Conservation (phyloP, 2,329 filamentous ascomycete species). For the Nemania abortiva region DNA sequence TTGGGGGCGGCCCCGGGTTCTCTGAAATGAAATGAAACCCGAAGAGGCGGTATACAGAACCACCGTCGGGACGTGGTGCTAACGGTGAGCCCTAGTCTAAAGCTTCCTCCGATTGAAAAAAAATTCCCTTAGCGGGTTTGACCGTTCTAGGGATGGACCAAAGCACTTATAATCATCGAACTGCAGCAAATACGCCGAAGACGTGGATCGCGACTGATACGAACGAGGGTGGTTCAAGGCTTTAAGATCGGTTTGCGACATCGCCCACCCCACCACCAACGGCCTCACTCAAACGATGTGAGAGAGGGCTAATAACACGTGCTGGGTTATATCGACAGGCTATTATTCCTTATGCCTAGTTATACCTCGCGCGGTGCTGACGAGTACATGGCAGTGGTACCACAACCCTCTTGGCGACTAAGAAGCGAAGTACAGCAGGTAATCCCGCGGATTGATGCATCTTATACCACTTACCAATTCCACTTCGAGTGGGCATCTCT, state of each 20-base stretch:
- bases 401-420: slow-evolving; percentile 17
- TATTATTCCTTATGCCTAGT: neutral
- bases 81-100: neutral
- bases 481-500: slow-evolving; percentile 25
- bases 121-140: slow-evolving; percentile 7
- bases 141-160: slow-evolving; percentile 12
- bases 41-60: slow-evolving; percentile 15
- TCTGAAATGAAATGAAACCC: slow-evolving; percentile 15
- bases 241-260: slow-evolving; percentile 21
- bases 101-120: neutral
- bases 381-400: slow-evolving; percentile 12
- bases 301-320: slow-evolving; percentile 16
- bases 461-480: slow-evolving; percentile 21
- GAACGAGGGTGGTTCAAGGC: slow-evolving; percentile 12
- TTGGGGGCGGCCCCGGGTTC: slow-evolving; percentile 16
- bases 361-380: slow-evolving; percentile 4
- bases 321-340: slow-evolving; percentile 39
- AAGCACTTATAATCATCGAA: slow-evolving; percentile 2
- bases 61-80: neutral
- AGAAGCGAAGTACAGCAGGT: slow-evolving; percentile 8
- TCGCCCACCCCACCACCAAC: slow-evolving; percentile 8
- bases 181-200: neutral
- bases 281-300: neutral
- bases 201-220: slow-evolving; percentile 7
- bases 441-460: slow-evolving; percentile 5